Conservation (phyloP, 352 stramenopile species). For the Halophytophthora batemanensis region DNA sequence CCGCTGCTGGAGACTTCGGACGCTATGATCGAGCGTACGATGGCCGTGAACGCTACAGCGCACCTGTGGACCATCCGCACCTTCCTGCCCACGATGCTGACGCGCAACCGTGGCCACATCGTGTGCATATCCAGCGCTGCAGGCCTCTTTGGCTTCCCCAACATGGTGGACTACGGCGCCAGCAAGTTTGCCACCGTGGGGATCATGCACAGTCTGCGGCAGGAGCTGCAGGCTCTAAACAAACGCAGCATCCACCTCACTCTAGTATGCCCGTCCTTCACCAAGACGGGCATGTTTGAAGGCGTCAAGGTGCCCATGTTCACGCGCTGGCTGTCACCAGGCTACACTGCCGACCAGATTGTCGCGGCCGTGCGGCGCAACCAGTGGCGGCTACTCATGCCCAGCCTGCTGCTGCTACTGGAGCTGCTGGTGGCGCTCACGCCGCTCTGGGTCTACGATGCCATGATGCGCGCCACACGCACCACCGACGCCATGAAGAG, state of each 20-base stretch:
- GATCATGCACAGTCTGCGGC: slow-evolving; percentile 36
- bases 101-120: slow-evolving; percentile 34
- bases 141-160: slow-evolving; percentile 29
- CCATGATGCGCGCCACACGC: slow-evolving; percentile 15
- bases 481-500: slow-evolving; percentile 22
- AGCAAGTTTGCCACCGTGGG: slow-evolving; percentile 42
- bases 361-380: slow-evolving; percentile 27
- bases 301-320: slow-evolving; percentile 25
- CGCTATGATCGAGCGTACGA: slow-evolving; percentile 31
- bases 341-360: slow-evolving; percentile 31
- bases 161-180: slow-evolving; percentile 44
- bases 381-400: slow-evolving; percentile 28
- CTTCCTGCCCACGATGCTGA: slow-evolving; percentile 40
- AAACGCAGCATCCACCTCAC: slow-evolving; percentile 28
- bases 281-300: slow-evolving; percentile 43
- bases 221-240: slow-evolving; percentile 29
- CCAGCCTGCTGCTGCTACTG: slow-evolving; percentile 28
- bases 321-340: slow-evolving; percentile 22
- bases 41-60: slow-evolving; percentile 40
- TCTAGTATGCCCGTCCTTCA: slow-evolving; percentile 37
- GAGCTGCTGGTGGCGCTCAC: slow-evolving; percentile 18
- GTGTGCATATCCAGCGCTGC: slow-evolving; percentile 42
- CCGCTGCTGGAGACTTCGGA: slow-evolving; percentile 37
- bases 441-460: slow-evolving; percentile 16
- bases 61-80: slow-evolving; percentile 48